Percentiles rank a stretch among this genome's conserved stretches.
phyloP scores from a whole-genome alignment of 768 basidiomycete genomes.

The Termitomyces sp. region DNA sequence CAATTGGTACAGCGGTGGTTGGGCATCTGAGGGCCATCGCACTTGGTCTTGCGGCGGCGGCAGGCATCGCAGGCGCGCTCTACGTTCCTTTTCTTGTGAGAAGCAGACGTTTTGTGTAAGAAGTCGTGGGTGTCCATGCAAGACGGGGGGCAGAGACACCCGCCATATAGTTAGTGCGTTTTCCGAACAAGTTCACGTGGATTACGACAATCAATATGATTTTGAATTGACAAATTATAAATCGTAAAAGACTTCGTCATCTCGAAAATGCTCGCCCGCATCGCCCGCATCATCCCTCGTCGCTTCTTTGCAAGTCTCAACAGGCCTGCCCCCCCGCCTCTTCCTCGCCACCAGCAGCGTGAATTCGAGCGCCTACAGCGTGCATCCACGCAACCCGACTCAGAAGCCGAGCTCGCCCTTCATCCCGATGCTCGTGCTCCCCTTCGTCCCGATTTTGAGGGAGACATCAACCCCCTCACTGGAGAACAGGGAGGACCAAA shows the following conservation, averaged over 20 bases:
- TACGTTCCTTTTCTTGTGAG: constrained; percentile 40
- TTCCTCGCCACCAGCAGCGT: constrained; percentile 72
- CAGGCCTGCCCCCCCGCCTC: constrained; percentile 70
- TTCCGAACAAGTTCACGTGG: constrained; percentile 13
- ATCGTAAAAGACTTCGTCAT: too few relatives aligned
- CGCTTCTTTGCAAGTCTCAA: constrained; percentile 26
- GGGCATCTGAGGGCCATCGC: constrained; percentile 53
- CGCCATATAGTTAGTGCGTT: constrained; percentile 11
- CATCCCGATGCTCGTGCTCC: constrained; percentile 72
- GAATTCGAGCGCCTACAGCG: constrained; percentile 86
- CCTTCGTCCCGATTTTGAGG: constrained; percentile 68
- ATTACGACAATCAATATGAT: constrained; percentile 9
- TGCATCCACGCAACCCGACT: constrained; percentile 28
- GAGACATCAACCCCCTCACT: constrained; percentile 76
- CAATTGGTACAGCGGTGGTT: constrained; percentile 60
- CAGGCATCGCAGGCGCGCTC: constrained; percentile 62
- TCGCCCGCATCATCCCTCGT: not conserved
- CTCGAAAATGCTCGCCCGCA: not conserved
- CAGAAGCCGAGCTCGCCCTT: constrained; percentile 39
- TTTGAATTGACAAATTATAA: constrained; percentile 1
- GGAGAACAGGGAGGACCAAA: constrained; percentile 89
- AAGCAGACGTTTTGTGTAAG: not conserved
- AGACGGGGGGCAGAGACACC: constrained; percentile 7
- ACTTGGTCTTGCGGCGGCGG: constrained; percentile 55
- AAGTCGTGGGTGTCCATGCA: constrained; percentile 13